phyloP scores from a whole-genome alignment of 192 early-diverging fungal species.

The Cladochytrium replicatum region DNA sequence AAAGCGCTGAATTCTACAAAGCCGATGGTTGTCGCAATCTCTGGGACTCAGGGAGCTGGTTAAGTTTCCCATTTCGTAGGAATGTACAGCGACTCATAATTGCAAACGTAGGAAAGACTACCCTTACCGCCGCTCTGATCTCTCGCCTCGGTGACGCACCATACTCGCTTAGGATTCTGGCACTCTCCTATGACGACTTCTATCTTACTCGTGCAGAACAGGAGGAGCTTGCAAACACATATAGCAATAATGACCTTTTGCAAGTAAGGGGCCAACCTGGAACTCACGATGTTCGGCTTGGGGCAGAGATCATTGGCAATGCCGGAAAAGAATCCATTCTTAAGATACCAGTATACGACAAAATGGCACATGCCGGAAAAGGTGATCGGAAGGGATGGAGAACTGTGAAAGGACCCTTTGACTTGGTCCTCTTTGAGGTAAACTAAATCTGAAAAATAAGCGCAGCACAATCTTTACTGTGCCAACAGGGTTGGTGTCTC shows the following conservation, averaged over 20 bases:
- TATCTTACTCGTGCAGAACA: conserved; percentile 70
- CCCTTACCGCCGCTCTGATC: no score
- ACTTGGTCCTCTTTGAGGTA: conserved; percentile 89
- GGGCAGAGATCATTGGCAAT: conserved; percentile 33
- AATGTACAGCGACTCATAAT: no score
- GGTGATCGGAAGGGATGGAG: conserved; percentile 73
- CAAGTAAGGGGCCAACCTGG: conserved; percentile 81
- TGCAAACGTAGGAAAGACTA: no score
- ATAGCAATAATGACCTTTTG: conserved; percentile 59
- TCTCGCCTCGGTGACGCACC: conserved; percentile 21
- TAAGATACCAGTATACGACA: conserved; percentile 70
- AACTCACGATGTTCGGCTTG: conserved; percentile 74
- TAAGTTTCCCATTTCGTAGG: no score
- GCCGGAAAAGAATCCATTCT: no score
- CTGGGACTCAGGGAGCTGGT: no score
- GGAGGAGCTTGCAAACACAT: conserved; percentile 18
- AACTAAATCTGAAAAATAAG: no score
- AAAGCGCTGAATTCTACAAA: no score
- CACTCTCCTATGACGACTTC: conserved; percentile 77
- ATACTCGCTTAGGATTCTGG: conserved; percentile 41
- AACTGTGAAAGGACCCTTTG: conserved; percentile 37
- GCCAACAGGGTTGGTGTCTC: no score
- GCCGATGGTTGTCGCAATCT: no score
- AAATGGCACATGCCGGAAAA: conserved; percentile 58
- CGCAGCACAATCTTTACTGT: no score